Conservation (phyloP, 208 protist genomes). For the Leishmania arabica region DNA sequence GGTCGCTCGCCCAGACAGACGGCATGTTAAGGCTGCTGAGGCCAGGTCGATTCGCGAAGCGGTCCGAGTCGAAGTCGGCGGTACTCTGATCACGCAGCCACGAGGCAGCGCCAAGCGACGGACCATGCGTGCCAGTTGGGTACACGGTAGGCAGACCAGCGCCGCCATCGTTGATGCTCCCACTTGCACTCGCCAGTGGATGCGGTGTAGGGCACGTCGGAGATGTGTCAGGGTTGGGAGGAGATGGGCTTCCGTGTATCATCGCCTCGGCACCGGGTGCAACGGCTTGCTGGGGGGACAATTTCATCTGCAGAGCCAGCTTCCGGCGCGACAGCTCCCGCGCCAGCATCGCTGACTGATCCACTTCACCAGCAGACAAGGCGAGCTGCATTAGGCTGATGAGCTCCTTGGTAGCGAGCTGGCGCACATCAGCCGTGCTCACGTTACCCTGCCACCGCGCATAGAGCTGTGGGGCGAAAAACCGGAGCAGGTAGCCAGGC, state of each 20-base stretch:
- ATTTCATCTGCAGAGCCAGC: slow-evolving; percentile 28
- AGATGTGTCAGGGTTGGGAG: not conserved
- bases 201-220: not conserved
- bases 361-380: slow-evolving; percentile 59
- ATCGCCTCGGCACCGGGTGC: not conserved
- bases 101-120: not conserved
- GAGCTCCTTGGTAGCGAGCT: slow-evolving; percentile 55
- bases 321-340: slow-evolving; percentile 69
- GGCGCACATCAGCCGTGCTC: slow-evolving; percentile 17
- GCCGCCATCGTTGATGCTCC: not conserved
- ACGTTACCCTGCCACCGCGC: slow-evolving; percentile 32
- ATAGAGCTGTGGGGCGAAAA: slow-evolving; percentile 45
- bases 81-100: not conserved
- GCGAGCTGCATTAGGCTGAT: slow-evolving; percentile 73
- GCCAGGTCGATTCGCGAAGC: not conserved
- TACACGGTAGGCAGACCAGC: not conserved
- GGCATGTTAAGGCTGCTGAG: not conserved
- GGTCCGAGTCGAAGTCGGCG: not conserved
- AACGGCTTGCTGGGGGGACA: not conserved
- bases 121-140: not conserved
- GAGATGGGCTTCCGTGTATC: not conserved
- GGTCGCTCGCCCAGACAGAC: not conserved
- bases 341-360: slow-evolving; percentile 64
- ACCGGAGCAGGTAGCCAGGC: slow-evolving; percentile 26
- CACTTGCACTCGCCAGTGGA: not conserved